phyloP scores from a whole-genome alignment of 2,329 filamentous ascomycete genomes.

The Nothophoma quercina region DNA sequence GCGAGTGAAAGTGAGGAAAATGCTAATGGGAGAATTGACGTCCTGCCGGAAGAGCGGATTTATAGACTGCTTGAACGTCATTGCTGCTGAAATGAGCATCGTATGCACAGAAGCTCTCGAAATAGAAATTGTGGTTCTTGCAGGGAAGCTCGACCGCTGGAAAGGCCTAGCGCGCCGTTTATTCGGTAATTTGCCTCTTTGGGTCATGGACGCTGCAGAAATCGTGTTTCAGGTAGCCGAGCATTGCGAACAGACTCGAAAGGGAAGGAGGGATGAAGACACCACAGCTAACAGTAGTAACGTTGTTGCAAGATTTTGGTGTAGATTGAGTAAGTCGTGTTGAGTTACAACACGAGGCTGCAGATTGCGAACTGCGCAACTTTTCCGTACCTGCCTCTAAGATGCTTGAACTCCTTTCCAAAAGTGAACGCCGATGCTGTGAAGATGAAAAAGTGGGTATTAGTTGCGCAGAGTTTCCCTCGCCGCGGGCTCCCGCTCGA shows the following conservation, averaged over 20 bases:
- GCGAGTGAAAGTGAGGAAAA: not conserved
- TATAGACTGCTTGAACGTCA: conserved; percentile 1
- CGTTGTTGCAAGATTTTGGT: not conserved
- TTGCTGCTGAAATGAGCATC: conserved; percentile 9
- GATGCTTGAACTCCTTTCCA: conserved; percentile 18
- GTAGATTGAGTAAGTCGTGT: not conserved
- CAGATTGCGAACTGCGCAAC: conserved; percentile 4
- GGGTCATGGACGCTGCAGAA: not conserved
- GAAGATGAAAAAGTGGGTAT: conserved; percentile 29
- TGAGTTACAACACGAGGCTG: conserved; percentile 1
- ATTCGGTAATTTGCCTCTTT: not conserved
- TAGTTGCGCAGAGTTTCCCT: conserved; percentile 43
- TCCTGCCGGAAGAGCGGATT: not conserved
- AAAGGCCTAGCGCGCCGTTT: not conserved
- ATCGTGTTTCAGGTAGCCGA: not conserved
- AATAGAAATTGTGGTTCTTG: conserved; percentile 11
- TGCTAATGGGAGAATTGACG: not conserved
- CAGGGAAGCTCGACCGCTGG: conserved; percentile 2
- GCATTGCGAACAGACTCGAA: too few relatives aligned
- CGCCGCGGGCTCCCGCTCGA: conserved; percentile 66
- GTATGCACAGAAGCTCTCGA: conserved; percentile 9
- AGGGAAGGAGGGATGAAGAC: too few relatives aligned
- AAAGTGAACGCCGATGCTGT: conserved; percentile 26
- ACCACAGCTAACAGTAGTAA: too few relatives aligned
- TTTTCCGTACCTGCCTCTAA: conserved; percentile 20